Conservation (phyloP, 2,329 filamentous ascomycete genomes). For the Neofusicoccum ribis region DNA sequence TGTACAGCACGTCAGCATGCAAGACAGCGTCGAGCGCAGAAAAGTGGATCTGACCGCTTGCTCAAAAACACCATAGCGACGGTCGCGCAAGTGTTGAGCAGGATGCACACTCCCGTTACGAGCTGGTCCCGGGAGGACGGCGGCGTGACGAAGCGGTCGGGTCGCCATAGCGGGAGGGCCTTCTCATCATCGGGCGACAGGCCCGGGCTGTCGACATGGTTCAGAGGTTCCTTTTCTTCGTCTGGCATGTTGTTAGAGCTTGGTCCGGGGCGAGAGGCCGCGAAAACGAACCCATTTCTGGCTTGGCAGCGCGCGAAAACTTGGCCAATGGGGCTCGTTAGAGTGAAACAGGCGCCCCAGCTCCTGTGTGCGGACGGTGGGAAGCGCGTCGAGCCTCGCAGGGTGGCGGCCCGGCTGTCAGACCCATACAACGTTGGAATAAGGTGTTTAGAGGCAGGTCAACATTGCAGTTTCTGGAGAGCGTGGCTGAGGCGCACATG, state of each 20-base stretch:
- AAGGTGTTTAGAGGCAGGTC: background rate
- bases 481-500: conserved; percentile 10
- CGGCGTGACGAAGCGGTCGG: conserved; percentile 4
- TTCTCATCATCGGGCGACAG: conserved; percentile 16
- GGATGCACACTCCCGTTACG: conserved; percentile 43
- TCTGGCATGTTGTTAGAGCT: conserved; percentile 4
- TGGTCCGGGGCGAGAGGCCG: background rate
- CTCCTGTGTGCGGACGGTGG: background rate
- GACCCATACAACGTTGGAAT: background rate
- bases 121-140: conserved; percentile 30
- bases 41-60: conserved; percentile 33
- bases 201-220: background rate
- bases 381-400: background rate
- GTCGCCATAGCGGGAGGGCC: conserved; percentile 13
- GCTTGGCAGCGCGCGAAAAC: background rate
- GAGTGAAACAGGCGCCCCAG: background rate
- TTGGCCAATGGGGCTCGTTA: background rate
- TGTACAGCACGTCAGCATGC: conserved; percentile 22
- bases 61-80: conserved; percentile 48
- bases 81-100: conserved; percentile 46
- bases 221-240: conserved; percentile 6
- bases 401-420: background rate
- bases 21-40: conserved; percentile 25
- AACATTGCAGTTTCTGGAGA: background rate
- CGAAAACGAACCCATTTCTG: conserved; percentile 10